Conservation (phyloP, 371 early-diverging fungal genomes). For the Actinomortierella ambigua region DNA sequence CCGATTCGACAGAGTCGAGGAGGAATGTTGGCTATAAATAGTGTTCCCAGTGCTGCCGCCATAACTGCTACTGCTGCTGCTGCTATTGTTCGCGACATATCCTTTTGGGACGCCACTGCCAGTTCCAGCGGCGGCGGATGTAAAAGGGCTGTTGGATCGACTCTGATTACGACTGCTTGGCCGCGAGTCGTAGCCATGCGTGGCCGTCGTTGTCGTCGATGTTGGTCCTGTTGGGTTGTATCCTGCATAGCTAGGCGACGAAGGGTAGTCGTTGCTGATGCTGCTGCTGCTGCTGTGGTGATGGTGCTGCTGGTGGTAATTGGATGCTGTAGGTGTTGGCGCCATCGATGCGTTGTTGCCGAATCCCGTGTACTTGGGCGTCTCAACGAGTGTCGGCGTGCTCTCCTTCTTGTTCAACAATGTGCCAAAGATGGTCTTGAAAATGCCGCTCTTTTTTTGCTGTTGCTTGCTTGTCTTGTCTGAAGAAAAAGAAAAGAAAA, state of each 20-base stretch:
- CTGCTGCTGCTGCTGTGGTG: neutral
- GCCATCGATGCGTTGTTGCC: conserved; percentile 16
- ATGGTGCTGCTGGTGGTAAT: neutral
- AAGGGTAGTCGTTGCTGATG: too few species aligned
- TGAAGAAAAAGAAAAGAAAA: neutral
- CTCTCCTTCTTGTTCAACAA: conserved; percentile 41
- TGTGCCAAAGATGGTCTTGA: conserved; percentile 40
- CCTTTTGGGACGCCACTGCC: conserved; percentile 8
- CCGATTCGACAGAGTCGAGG: too few species aligned
- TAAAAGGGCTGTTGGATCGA: neutral
- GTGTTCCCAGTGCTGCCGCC: neutral
- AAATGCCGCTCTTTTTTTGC: conserved; percentile 38
- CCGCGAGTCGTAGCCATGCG: conserved; percentile 20
- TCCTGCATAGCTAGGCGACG: too few species aligned
- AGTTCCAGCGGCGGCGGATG: conserved; percentile 4
- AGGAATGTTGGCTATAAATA: too few species aligned
- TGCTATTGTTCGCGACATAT: conserved; percentile 6
- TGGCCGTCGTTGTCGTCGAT: conserved; percentile 4
- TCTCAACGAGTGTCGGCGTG: conserved; percentile 24
- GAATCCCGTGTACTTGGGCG: conserved; percentile 37
- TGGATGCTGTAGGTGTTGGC: conserved; percentile 2
- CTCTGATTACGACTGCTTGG: conserved; percentile 30
- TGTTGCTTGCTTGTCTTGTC: conserved; percentile 13
- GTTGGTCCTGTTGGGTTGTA: conserved; percentile 23
- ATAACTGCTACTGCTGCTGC: conserved; percentile 9